Evolutionary conservation across 2,329 filamentous ascomycete genomes (phyloP).

Genomic region (Fusarium sp.): DNA sequence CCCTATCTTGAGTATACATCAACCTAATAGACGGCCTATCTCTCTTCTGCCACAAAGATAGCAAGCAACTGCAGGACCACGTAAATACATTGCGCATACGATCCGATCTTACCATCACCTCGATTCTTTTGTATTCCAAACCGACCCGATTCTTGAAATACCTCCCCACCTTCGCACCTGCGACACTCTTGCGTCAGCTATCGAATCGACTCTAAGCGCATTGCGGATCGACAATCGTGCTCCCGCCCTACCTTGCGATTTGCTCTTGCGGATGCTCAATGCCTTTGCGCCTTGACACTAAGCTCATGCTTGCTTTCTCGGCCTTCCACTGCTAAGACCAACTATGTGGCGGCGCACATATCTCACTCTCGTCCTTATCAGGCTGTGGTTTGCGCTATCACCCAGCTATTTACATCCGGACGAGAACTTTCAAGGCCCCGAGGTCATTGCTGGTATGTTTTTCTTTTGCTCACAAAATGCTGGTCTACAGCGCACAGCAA

Average conservation of each 20-base stretch:
- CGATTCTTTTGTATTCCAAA: background rate
- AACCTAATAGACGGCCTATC: slow-evolving; percentile 22
- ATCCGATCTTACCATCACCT: slow-evolving; percentile 8
- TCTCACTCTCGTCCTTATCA: slow-evolving; percentile 83
- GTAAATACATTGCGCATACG: slow-evolving; percentile 14
- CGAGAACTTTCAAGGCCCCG: slow-evolving; percentile 98
- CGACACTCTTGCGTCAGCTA: slow-evolving; percentile 13
- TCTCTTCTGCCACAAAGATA: slow-evolving; percentile 11
- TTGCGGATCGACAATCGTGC: slow-evolving; percentile 7
- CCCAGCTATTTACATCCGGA: slow-evolving; percentile 98
- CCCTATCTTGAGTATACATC: slow-evolving; percentile 15
- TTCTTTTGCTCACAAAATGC: background rate
- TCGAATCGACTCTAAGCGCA: background rate
- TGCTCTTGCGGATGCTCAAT: slow-evolving; percentile 36
- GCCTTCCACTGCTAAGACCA: slow-evolving; percentile 35
- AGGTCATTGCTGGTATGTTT: slow-evolving; percentile 89
- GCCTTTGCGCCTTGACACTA: slow-evolving; percentile 34
- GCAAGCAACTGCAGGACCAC: slow-evolving; percentile 15
- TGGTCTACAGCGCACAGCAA: background rate
- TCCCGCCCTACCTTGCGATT: slow-evolving; percentile 5
- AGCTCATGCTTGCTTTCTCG: slow-evolving; percentile 46
- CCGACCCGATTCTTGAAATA: background rate
- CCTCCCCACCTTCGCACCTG: background rate
- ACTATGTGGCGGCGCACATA: slow-evolving; percentile 93
- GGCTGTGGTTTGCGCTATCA: slow-evolving; percentile 92